phyloP scores from a whole-genome alignment of 192 early-diverging fungal genomes.

The Coemansia sp. region DNA sequence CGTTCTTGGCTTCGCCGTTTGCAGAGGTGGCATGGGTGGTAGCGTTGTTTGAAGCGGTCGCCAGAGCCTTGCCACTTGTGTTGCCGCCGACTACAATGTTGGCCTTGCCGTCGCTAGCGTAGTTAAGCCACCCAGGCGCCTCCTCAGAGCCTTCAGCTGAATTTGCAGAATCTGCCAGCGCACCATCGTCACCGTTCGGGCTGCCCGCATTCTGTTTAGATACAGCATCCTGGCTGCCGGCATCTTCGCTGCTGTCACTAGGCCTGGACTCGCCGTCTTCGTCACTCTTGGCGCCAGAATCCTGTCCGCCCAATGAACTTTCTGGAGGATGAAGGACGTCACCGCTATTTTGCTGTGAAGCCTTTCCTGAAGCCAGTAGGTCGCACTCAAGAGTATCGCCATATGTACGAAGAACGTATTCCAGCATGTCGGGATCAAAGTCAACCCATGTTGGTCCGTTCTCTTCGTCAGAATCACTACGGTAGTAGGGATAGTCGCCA shows the following conservation, averaged over 20 bases:
- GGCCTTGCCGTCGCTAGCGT: constrained; percentile 36
- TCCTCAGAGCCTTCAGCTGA: constrained; percentile 8
- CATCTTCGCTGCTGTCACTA: constrained; percentile 12
- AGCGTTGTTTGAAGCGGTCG: constrained; percentile 15
- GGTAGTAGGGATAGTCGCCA: constrained; percentile 34
- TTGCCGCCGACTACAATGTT: constrained; percentile 23
- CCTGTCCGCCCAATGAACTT: background rate
- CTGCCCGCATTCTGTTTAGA: constrained; percentile 3
- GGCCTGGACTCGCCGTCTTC: constrained; percentile 5
- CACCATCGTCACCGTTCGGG: constrained; percentile 6
- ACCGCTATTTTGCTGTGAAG: constrained; percentile 13
- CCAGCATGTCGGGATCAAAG: constrained; percentile 56
- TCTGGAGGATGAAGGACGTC: background rate
- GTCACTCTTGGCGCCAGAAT: background rate
- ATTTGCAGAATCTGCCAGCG: background rate
- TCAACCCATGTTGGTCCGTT: constrained; percentile 53
- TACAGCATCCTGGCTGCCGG: constrained; percentile 3
- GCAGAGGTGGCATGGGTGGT: constrained; percentile 23
- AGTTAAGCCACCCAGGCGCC: constrained; percentile 37
- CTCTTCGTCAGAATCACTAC: constrained; percentile 14
- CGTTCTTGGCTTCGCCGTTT: constrained; percentile 41
- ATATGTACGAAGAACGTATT: constrained; percentile 53
- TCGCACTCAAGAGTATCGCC: constrained; percentile 31
- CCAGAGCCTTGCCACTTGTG: constrained; percentile 4
- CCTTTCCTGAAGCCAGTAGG: constrained; percentile 18